These are phyloP conservation scores for Arthrobotrys entomopaga DNA, from an alignment of 2,329 filamentous ascomycete species.

Conservation along the genomic window DNA sequence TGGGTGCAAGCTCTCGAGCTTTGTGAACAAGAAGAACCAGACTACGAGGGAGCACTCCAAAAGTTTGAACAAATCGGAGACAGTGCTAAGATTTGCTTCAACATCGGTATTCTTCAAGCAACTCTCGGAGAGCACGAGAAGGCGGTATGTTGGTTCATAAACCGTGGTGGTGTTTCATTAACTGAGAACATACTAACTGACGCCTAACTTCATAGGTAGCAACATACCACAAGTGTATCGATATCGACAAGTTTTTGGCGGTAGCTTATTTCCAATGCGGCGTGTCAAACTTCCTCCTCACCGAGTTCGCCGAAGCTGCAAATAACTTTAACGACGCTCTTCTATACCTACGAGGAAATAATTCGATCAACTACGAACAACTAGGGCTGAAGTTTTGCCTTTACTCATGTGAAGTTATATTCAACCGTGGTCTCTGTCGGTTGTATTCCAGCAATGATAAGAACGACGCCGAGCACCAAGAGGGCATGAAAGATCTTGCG, in stretches of 20 bases:
- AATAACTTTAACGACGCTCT: constrained; percentile 99
- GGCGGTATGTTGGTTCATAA: constrained; percentile 73
- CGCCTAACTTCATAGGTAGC: constrained; percentile 73
- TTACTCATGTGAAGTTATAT: constrained; percentile 96
- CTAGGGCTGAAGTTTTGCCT: constrained; percentile 93
- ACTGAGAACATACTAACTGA: too few relatives aligned
- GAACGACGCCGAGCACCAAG: constrained; percentile 86
- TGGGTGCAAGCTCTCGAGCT: constrained; percentile 91
- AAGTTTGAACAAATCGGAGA: constrained; percentile 89
- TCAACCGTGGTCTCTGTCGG: constrained; percentile 96
- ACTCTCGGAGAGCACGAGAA: constrained; percentile 95
- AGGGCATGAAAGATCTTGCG: constrained; percentile 87
- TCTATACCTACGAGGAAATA: constrained; percentile 92
- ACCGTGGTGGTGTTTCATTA: neutral
- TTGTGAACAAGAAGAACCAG: constrained; percentile 98
- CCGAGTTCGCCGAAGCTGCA: constrained; percentile 95
- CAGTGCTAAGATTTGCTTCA: constrained; percentile 98
- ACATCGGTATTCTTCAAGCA: constrained; percentile 96
- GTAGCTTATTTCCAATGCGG: constrained; percentile 99
- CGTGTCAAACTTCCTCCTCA: constrained; percentile 95
- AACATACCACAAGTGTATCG: constrained; percentile 90
- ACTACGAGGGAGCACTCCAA: constrained; percentile 87
- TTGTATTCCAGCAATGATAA: constrained; percentile 74
- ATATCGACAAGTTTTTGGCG: constrained; percentile 91
- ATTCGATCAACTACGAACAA: constrained; percentile 97